These are phyloP conservation scores for Rhynchosporium agropyri DNA, from an alignment of 2,329 filamentous ascomycete genomes.

Conservation along the genomic window DNA sequence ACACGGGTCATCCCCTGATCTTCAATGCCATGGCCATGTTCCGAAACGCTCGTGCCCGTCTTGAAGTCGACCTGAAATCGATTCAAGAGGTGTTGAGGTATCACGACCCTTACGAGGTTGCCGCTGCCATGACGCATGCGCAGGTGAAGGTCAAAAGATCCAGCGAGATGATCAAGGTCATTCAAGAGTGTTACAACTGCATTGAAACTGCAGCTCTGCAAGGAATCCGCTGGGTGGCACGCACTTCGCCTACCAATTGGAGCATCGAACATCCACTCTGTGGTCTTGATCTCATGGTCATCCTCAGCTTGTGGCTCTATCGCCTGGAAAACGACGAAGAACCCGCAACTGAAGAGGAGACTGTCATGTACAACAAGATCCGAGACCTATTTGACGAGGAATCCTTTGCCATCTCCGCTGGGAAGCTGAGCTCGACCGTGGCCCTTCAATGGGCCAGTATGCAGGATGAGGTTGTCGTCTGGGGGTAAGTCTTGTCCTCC, in stretches of 20 bases:
- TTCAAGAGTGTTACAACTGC: constrained; percentile 96
- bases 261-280: constrained; percentile 97
- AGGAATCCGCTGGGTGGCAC: constrained; percentile 96
- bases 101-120: constrained; percentile 96
- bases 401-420: constrained; percentile 76
- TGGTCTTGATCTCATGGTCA: constrained; percentile 96
- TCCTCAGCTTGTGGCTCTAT: constrained; percentile 97
- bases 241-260: constrained; percentile 97
- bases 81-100: constrained; percentile 94
- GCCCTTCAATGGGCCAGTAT: constrained; percentile 96
- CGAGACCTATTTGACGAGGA: constrained; percentile 90
- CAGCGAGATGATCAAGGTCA: constrained; percentile 97
- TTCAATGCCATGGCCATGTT: constrained; percentile 99
- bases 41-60: constrained; percentile 86
- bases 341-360: constrained; percentile 79
- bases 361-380: constrained; percentile 90
- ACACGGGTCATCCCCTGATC: constrained; percentile 93
- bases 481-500: constrained; percentile 76
- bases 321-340: constrained; percentile 99
- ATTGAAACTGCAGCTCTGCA: constrained; percentile 94
- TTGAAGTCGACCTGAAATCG: constrained; percentile 93
- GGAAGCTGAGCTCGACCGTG: constrained; percentile 91
- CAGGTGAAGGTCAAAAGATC: constrained; percentile 93
- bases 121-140: constrained; percentile 92
- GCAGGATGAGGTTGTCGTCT: constrained; percentile 97